Evolutionary conservation across 257 asterid genomes (phyloP), one percentile per base, ranked within the genome.

Genomic region (Jacaranda mimosifolia): DNA sequence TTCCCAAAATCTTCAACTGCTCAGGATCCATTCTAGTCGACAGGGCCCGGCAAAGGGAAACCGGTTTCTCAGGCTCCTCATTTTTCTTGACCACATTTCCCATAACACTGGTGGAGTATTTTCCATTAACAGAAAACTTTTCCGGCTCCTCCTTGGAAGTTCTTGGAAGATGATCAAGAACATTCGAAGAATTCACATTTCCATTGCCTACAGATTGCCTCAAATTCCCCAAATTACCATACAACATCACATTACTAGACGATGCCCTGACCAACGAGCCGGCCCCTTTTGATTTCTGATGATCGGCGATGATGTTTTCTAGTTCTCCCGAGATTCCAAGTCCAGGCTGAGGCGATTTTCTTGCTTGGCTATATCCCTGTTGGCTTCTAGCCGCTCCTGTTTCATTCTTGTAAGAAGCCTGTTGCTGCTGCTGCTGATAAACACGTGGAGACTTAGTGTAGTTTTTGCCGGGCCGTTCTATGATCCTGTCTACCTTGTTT

Each of bases 21-120:
- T 96, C 99, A 0, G 99, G 99, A 77, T 96, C 98, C 97, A 90
- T 96, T 53, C 96, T 72, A 0, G 98, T 90, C 7, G 99, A 96
- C 57, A 93, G 53, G 49, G 91, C 98, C 70, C 99, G 83, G 79
- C 99, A 96, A 6, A 96, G 88, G 2, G 53, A 87, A 17, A 68
- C 81, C 9, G 88, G 84, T 74, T 86, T 84, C 59, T 46, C 82
- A 4, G 86, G 70, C 71, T 78, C 91, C 13, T 85, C 89, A 1
- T 62, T 81, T 38, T 84, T 86, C 88, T 73, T 89, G 39, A 78
- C 89, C 36, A 84, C 91, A 74, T 85, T 92, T 0, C 93, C 94
- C 77, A 80, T 84, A 8, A 77, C 87, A 52, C 91, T 89, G 0
- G 86, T 86, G 0, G 86, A 1, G 63, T 86, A 82, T 79, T 57